phyloP scores from a whole-genome alignment of 2,329 filamentous ascomycete species.

The Cercospora zeae-maydis region DNA sequence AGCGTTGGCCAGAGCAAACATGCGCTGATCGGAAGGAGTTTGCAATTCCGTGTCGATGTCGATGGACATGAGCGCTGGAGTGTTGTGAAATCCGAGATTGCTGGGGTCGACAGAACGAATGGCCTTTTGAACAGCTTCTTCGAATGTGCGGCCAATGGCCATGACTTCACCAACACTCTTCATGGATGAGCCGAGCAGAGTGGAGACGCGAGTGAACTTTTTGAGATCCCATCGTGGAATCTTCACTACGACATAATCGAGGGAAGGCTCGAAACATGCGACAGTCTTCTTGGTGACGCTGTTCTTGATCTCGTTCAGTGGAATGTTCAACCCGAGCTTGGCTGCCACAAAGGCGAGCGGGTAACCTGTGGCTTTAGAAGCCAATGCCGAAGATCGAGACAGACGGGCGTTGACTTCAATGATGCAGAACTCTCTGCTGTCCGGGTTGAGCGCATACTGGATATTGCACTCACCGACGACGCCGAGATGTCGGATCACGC shows the following conservation, averaged over 20 bases:
- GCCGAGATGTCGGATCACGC: slow-evolving; percentile 93
- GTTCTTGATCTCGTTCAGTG: slow-evolving; percentile 94
- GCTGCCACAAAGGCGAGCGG: slow-evolving; percentile 94
- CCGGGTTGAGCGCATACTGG: slow-evolving; percentile 94
- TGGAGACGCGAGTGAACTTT: slow-evolving; percentile 97
- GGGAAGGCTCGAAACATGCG: slow-evolving; percentile 95
- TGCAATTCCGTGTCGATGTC: slow-evolving; percentile 95
- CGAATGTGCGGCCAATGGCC: slow-evolving; percentile 94
- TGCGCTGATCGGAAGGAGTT: slow-evolving; percentile 92
- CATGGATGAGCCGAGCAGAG: slow-evolving; percentile 94
- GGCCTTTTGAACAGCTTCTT: slow-evolving; percentile 97
- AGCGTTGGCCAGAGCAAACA: slow-evolving; percentile 96
- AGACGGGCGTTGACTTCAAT: slow-evolving; percentile 98
- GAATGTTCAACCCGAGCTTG: slow-evolving; percentile 91
- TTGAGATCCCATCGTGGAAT: slow-evolving; percentile 98
- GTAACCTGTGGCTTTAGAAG: slow-evolving; percentile 96
- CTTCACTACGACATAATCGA: slow-evolving; percentile 98
- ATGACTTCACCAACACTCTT: slow-evolving; percentile 99
- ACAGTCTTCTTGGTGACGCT: slow-evolving; percentile 93
- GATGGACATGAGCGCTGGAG: slow-evolving; percentile 84
- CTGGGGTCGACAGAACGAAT: slow-evolving; percentile 93
- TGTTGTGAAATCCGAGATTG: slow-evolving; percentile 92
- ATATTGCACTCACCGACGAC: slow-evolving; percentile 99
- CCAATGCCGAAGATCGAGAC: slow-evolving; percentile 89
- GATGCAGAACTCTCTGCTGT: slow-evolving; percentile 95